Percentiles rank a stretch among this genome's conserved stretches.
These are phyloP conservation scores for Penicillium chermesinum DNA, from an alignment of 495 filamentous ascomycete genomes.

Conservation along the genomic window DNA sequence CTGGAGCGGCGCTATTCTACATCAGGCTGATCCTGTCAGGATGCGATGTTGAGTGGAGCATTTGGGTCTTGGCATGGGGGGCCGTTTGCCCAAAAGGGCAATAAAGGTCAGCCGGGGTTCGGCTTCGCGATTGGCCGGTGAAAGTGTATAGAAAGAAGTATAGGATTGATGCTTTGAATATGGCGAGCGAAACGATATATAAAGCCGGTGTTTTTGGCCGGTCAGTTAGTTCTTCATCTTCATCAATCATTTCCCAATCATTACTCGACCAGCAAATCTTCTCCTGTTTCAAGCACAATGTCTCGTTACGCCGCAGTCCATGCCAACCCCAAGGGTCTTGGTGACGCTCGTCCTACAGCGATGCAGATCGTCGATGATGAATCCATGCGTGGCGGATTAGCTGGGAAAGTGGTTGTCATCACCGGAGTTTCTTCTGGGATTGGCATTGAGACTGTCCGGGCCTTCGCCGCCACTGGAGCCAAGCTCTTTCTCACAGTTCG, in stretches of 20 bases:
- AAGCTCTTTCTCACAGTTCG: constrained; percentile 42
- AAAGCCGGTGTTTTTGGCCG: background rate
- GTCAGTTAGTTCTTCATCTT: background rate
- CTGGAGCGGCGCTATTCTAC: background rate
- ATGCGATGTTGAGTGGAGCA: background rate
- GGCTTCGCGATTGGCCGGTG: background rate
- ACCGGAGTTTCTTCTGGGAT: constrained; percentile 52
- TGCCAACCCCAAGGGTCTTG: constrained; percentile 39
- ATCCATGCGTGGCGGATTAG: constrained; percentile 30
- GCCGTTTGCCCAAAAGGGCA: background rate
- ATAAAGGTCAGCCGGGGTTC: constrained; percentile 6
- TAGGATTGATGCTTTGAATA: background rate
- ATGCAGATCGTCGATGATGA: constrained; percentile 51
- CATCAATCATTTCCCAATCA: background rate
- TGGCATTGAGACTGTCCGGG: constrained; percentile 48
- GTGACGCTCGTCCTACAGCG: constrained; percentile 53
- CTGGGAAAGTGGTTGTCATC: constrained; percentile 45
- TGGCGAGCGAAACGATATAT: background rate
- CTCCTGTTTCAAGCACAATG: background rate
- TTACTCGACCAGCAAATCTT: too few species aligned
- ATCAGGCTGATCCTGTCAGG: background rate
- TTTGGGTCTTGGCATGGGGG: background rate
- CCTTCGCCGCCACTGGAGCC: constrained; percentile 46
- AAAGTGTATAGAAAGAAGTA: background rate
- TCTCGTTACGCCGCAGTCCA: constrained; percentile 37